These are phyloP conservation scores for Phyllosticta capitalensis DNA, from an alignment of 2,329 filamentous ascomycete species.

Conservation along the genomic window DNA sequence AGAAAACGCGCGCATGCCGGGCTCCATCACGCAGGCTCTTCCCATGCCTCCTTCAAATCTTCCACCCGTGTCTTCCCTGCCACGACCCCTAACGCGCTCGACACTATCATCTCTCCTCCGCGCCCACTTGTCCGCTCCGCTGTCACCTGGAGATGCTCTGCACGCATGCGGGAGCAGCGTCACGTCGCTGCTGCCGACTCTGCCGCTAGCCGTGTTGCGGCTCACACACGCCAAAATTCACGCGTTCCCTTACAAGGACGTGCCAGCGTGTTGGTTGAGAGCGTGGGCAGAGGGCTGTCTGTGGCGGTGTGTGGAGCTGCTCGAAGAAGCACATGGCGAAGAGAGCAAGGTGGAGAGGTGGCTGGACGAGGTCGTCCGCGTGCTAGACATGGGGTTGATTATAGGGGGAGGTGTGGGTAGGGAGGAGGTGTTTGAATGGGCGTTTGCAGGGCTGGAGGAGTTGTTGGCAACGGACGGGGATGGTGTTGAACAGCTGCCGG, in stretches of 20 bases:
- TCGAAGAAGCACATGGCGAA: constrained; percentile 15
- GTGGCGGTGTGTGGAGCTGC: constrained; percentile 43
- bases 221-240: constrained; percentile 60
- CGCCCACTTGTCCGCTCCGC: constrained; percentile 12
- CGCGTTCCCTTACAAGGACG: constrained; percentile 55
- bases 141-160: constrained; percentile 20
- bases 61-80: neutral
- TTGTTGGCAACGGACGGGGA: constrained; percentile 22
- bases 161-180: constrained; percentile 33
- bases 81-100: neutral
- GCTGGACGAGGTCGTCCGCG: constrained; percentile 51
- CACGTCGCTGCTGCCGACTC: constrained; percentile 13
- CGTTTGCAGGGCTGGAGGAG: neutral
- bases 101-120: constrained; percentile 11
- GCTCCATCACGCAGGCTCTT: neutral
- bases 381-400: constrained; percentile 68
- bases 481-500: neutral
- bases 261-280: constrained; percentile 59
- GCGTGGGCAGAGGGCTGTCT: constrained; percentile 64
- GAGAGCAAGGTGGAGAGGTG: constrained; percentile 27
- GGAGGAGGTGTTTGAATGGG: neutral
- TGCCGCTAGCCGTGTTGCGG: constrained; percentile 42
- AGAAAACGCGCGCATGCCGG: neutral
- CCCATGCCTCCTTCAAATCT: neutral
- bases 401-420: constrained; percentile 42